Base-by-base conservation (phyloP, 306 rosid genomes). In the Acmispon strigosus region DNA sequence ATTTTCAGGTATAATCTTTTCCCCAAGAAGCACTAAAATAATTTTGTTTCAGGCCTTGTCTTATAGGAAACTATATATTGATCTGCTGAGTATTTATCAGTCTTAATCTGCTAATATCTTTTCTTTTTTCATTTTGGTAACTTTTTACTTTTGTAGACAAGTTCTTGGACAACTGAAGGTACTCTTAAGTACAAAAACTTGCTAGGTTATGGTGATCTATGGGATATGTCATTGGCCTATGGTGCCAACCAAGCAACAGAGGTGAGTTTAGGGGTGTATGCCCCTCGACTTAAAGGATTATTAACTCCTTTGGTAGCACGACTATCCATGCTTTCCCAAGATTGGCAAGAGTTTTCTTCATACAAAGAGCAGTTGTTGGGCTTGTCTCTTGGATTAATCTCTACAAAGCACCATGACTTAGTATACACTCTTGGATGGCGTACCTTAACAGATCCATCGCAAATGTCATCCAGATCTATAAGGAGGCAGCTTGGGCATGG, bases 401-500 rank as follows among this genome's bases (percentile, higher is more conserved):
- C 97, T 19, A 72, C 96, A 51, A 79, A 66, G 87, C 57, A 79
- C 76, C 99, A 95, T 79, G 99, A 95, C 76, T 77, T 95, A 75
- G 85, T 24, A 24, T 95, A 91, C 86, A 84, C 84, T 76, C 91
- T 95, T 76, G 99, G 97, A 62, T 91, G 97, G 97, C 96, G 96
- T 68, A 86, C 88, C 73, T 79, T 95, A 66, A 82, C 89, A n/a
- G 97, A 94, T 80, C 96, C 91, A 79, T 84, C 87, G 45, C 95
- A 87, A 80, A 84, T 89, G 92, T 87, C 99, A 47, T 91, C 96
- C 56, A 89, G 80, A 83, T 83, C 97, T 19, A 83, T 94, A 59
- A 91, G 99, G 84, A 89, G 99, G 88, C 99, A 95, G 84, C 96
- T 95, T 72, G 99, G 99, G 61, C 95, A 91, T 81, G 82, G 92